Evolutionary conservation across 2,329 filamentous ascomycete genomes (phyloP).

Genomic region (Arthroderma uncinatum): DNA sequence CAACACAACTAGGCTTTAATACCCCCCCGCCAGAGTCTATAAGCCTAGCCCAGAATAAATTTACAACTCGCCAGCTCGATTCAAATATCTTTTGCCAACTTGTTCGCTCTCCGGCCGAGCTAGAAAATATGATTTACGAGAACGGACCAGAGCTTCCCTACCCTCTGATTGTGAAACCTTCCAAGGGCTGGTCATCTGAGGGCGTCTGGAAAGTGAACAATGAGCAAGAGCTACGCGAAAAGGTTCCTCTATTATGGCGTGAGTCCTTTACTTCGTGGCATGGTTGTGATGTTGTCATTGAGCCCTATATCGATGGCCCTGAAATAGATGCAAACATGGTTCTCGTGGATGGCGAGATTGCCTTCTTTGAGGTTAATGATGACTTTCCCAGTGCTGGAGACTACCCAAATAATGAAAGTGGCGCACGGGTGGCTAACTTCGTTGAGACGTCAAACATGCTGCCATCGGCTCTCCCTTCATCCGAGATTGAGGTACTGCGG

Average conservation of each 20-base stretch:
- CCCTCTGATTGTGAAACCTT: constrained; percentile 30
- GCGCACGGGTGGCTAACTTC: background rate
- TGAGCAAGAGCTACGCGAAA: background rate
- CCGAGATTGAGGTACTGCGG: background rate
- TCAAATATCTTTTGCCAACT: background rate
- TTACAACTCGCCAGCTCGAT: background rate
- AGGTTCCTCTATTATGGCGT: background rate
- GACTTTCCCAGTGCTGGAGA: constrained; percentile 27
- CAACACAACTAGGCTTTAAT: background rate
- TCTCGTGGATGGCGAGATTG: constrained; percentile 29
- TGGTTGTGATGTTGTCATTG: constrained; percentile 25
- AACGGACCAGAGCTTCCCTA: background rate
- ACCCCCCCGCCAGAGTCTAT: background rate
- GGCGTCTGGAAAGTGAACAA: constrained; percentile 19
- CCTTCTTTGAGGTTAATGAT: constrained; percentile 33
- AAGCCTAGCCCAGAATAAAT: background rate
- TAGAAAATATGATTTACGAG: constrained; percentile 16
- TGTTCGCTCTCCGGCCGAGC: background rate
- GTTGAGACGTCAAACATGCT: background rate
- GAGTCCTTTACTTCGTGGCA: background rate
- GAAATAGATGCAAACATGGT: constrained; percentile 37
- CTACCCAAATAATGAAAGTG: background rate
- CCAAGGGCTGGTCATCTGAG: constrained; percentile 24
- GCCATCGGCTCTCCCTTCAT: background rate
- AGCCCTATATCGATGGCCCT: constrained; percentile 33